These are phyloP conservation scores for Fusarium sp. DNA, from an alignment of 2,329 filamentous ascomycete species.

Conservation along the genomic window DNA sequence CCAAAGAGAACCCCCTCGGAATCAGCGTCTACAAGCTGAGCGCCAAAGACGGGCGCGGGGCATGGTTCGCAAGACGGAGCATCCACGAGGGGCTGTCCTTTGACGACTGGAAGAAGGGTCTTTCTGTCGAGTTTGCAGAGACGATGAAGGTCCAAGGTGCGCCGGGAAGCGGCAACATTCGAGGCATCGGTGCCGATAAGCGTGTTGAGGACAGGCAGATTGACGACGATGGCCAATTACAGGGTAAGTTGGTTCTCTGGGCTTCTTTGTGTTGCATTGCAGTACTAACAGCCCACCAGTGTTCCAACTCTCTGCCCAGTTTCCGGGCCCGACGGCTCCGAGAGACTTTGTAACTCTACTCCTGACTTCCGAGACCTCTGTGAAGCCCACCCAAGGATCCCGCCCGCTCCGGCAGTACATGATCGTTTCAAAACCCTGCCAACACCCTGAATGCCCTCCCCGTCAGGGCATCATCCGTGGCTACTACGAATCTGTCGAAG, in stretches of 20 bases:
- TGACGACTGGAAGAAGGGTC: constrained; percentile 78
- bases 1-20: constrained; percentile 78
- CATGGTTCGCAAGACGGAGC: constrained; percentile 90
- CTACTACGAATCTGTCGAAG: constrained; percentile 89
- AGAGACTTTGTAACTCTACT: constrained; percentile 88
- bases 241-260: constrained; percentile 58
- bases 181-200: constrained; percentile 86
- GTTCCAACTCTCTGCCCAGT: constrained; percentile 87
- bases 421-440: constrained; percentile 86
- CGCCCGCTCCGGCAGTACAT: constrained; percentile 77
- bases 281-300: constrained; percentile 61
- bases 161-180: constrained; percentile 78
- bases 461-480: constrained; percentile 82
- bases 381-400: constrained; percentile 44
- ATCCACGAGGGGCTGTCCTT: constrained; percentile 84
- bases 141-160: constrained; percentile 76
- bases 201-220: constrained; percentile 72
- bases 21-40: constrained; percentile 84
- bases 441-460: constrained; percentile 77
- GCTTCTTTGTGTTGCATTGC: constrained; percentile 11
- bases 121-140: constrained; percentile 83
- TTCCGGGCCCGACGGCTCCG: constrained; percentile 87
- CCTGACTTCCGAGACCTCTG: constrained; percentile 70
- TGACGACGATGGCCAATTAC: constrained; percentile 69
- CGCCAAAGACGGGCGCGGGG: constrained; percentile 82